Base-by-base conservation (phyloP, 2,329 filamentous ascomycete species). In the Mollisia scopiformis region DNA sequence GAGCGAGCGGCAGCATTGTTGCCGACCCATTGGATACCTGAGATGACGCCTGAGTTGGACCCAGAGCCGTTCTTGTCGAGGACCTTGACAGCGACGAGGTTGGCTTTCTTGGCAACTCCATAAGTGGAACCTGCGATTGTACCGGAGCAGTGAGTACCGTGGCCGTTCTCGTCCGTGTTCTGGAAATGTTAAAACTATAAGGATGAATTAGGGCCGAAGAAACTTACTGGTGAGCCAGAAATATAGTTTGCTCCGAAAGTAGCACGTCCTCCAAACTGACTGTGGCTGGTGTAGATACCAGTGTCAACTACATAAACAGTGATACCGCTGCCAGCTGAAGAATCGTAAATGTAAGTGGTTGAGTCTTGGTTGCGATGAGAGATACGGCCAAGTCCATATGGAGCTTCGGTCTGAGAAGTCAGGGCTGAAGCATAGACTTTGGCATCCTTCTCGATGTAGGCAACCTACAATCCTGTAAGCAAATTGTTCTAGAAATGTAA, bases 71-170 rank as follows among this genome's bases (percentile, higher is more conserved):
- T 25, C 5, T 59, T 62, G 41, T 71, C 69, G 11, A 76, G 69
- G 43, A 77, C 76, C 63, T 78, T 79, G 65, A 79, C 76, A 25
- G 69, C 75, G 30, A 76, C 69, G 30, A 79, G 61, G n/a, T 59
- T 73, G 25, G 73, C 74, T 16, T 68, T 64, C 65, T 78, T 79
- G 39, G 76, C 73, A 3, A 79, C 74, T 58, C 78, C 77, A 60
- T 77, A 79, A 2, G 73, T 76, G 19, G 59, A 66, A 6, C 74
- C 72, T n/a, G 65, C 77, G 31, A 76, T 73, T 0, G 76, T 79
- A 16, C 75, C 78, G 25, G 75, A 72, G 39, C 74, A 73, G 64
- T 79, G 78, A 25, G 78, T 80, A 33, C 78, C 78, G 35, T 79
- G 78, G 16, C 77, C 70, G 54, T 76, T 73, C 13, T 68, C 71